Percentiles rank a stretch among this genome's conserved stretches.
These are phyloP conservation scores for Francoa sonchifolia DNA, from an alignment of 441 rosid genomes.

Conservation along the genomic window DNA sequence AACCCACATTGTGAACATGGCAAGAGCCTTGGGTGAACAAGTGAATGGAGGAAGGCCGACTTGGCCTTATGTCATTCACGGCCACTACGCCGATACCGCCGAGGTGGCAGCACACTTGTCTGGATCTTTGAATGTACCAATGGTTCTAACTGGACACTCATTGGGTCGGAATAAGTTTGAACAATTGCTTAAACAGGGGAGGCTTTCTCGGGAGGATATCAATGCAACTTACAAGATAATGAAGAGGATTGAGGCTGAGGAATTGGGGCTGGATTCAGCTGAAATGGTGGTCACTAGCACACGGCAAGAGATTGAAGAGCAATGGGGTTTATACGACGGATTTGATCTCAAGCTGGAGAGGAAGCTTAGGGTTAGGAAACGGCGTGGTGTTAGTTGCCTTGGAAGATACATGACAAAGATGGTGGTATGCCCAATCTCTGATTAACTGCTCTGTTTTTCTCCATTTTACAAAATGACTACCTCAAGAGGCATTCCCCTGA, in stretches of 20 bases:
- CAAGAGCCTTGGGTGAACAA: slow-evolving; percentile 47
- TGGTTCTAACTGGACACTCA: slow-evolving; percentile 68
- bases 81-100: slow-evolving; percentile 67
- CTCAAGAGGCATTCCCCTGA: too few relatives aligned
- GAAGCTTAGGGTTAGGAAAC: slow-evolving; percentile 50
- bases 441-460: not conserved
- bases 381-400: slow-evolving; percentile 56
- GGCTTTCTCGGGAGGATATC: slow-evolving; percentile 50
- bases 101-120: slow-evolving; percentile 55
- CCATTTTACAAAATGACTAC: too few relatives aligned
- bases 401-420: slow-evolving; percentile 63
- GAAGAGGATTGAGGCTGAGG: slow-evolving; percentile 59
- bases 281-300: slow-evolving; percentile 72
- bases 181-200: slow-evolving; percentile 62
- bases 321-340: slow-evolving; percentile 73
- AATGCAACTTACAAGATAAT: slow-evolving; percentile 51
- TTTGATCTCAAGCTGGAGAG: slow-evolving; percentile 60
- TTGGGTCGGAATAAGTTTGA: slow-evolving; percentile 63
- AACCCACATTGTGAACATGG: slow-evolving; percentile 49
- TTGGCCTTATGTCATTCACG: slow-evolving; percentile 70
- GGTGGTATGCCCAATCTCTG: slow-evolving; percentile 31
- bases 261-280: slow-evolving; percentile 51
- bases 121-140: slow-evolving; percentile 57
- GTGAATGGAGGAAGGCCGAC: slow-evolving; percentile 42
- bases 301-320: slow-evolving; percentile 64